A percentile compares a stretch with the other conserved stretches of the same genome.
phyloP scores from a whole-genome alignment of 164 flowering plant species.

The Euptelea pleiosperma region DNA sequence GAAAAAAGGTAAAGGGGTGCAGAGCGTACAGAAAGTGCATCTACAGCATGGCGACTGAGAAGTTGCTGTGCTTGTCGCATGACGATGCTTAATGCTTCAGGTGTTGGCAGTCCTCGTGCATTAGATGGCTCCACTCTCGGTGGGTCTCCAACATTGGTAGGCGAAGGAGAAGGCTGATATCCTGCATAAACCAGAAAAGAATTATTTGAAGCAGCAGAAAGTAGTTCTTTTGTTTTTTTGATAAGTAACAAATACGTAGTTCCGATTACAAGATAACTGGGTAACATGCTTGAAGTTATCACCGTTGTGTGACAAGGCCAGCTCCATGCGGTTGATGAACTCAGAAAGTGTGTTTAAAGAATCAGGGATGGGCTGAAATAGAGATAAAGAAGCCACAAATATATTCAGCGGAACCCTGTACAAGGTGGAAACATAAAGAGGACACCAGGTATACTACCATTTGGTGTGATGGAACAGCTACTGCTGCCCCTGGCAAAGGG shows the following conservation, averaged over 20 bases:
- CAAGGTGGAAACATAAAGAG: background rate
- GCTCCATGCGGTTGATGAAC: constrained; percentile 81
- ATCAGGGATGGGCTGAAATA: constrained; percentile 85
- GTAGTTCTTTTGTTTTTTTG: no score
- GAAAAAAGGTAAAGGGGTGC: background rate
- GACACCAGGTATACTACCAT: constrained; percentile 33
- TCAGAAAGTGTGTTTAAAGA: constrained; percentile 71
- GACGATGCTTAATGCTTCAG: constrained; percentile 64
- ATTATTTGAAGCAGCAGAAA: background rate
- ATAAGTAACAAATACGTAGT: no score
- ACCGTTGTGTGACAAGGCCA: constrained; percentile 61
- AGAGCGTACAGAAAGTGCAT: constrained; percentile 47
- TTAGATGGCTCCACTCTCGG: constrained; percentile 43
- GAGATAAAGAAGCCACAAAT: constrained; percentile 5
- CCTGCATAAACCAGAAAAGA: constrained; percentile 31
- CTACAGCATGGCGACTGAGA: constrained; percentile 48
- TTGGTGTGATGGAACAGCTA: constrained; percentile 58
- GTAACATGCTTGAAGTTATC: constrained; percentile 3
- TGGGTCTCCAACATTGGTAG: constrained; percentile 23
- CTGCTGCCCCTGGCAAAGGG: constrained; percentile 51
- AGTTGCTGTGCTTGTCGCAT: constrained; percentile 63
- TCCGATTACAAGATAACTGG: background rate
- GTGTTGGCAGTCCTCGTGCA: constrained; percentile 60
- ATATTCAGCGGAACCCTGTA: constrained; percentile 4
- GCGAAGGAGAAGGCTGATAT: constrained; percentile 38